phyloP scores from a whole-genome alignment of 2,329 filamentous ascomycete genomes.

The Microsporum canis region DNA sequence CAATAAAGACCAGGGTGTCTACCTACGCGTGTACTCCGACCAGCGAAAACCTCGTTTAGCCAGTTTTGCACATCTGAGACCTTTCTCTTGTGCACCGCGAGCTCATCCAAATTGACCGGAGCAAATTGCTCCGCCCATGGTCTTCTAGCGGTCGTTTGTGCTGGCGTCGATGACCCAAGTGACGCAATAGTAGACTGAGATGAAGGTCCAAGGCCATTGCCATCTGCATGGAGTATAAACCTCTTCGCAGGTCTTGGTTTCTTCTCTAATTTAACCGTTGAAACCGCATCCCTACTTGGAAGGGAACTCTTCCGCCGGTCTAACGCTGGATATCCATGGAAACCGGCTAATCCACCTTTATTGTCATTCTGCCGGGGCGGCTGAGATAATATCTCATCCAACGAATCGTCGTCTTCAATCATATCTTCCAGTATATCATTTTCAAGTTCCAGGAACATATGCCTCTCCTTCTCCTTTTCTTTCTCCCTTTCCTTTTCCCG shows the following conservation, averaged over 20 bases:
- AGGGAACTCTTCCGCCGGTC: conserved; percentile 10
- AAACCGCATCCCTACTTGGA: conserved; percentile 6
- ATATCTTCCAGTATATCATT: conserved; percentile 29
- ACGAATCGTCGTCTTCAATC: conserved; percentile 15
- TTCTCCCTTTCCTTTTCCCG: conserved; percentile 8
- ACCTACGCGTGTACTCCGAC: conserved; percentile 36
- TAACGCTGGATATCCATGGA: not conserved
- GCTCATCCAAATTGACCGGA: conserved; percentile 62
- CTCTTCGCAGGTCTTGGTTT: conserved; percentile 17
- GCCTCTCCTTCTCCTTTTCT: conserved; percentile 16
- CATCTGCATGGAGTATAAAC: conserved; percentile 18
- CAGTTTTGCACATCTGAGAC: conserved; percentile 74
- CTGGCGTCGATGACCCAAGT: not conserved
- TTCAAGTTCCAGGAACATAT: conserved; percentile 21
- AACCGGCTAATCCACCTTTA: not conserved
- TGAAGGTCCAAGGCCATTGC: not conserved
- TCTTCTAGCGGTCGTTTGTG: conserved; percentile 25
- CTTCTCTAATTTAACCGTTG: conserved; percentile 9
- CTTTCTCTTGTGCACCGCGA: conserved; percentile 92
- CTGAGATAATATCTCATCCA: conserved; percentile 1
- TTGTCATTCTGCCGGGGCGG: not conserved
- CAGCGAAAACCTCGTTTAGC: conserved; percentile 62
- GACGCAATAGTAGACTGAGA: not conserved
- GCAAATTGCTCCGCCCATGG: conserved; percentile 85
- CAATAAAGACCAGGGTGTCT: not conserved